phyloP scores from a whole-genome alignment of 768 basidiomycete species.

The Ephemerocybe angulata region DNA sequence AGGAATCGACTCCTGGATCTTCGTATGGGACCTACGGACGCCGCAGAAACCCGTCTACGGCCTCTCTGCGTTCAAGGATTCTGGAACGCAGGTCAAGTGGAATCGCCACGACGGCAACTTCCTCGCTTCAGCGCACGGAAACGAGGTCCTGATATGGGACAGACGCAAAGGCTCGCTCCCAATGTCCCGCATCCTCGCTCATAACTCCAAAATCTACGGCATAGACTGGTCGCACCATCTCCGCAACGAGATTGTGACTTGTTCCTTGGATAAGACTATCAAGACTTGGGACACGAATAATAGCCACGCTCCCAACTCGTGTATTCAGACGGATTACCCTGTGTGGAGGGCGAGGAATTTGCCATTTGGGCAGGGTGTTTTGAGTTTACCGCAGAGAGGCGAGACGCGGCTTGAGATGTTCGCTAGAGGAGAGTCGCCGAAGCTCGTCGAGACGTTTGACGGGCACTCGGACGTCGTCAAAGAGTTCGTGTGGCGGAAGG shows the following conservation, averaged over 20 bases:
- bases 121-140: constrained; percentile 85
- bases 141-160: constrained; percentile 92
- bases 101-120: constrained; percentile 83
- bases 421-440: constrained; percentile 34
- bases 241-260: constrained; percentile 83
- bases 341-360: constrained; percentile 92
- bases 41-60: constrained; percentile 73
- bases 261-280: constrained; percentile 91
- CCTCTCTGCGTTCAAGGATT: constrained; percentile 50
- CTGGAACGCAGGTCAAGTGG: constrained; percentile 97
- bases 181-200: constrained; percentile 69
- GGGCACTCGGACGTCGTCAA: constrained; percentile 94
- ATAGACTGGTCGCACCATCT: constrained; percentile 89
- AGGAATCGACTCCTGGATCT: constrained; percentile 90
- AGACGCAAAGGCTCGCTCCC: constrained; percentile 92
- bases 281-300: constrained; percentile 74
- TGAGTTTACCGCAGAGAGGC: constrained; percentile 86
- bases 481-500: constrained; percentile 94
- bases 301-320: constrained; percentile 37
- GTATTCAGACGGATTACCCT: constrained; percentile 77
- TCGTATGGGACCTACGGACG: constrained; percentile 87
- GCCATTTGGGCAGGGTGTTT: constrained; percentile 86
- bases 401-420: constrained; percentile 86
- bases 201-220: constrained; percentile 92
- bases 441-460: constrained; percentile 71